Evolutionary conservation across 2,329 filamentous ascomycete genomes (phyloP), one percentile per base, ranked within the genome.

Genomic region (Ophiostoma novo-ulmi): DNA sequence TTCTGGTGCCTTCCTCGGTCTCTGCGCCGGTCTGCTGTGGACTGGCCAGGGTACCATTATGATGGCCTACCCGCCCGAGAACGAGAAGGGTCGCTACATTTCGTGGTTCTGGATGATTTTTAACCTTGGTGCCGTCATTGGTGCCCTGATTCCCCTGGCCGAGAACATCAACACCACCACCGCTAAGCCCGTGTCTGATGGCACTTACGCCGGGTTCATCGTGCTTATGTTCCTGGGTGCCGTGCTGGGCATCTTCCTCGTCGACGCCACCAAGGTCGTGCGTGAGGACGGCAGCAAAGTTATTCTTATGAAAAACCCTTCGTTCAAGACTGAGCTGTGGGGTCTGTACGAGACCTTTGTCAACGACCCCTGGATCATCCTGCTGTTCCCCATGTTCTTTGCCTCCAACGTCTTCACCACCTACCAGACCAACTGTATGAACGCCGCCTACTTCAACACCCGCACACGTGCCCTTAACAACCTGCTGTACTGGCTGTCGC

Each of bases 91-190:
- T 64, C 89, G 89, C 72, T 97, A 93, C 79, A 97, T 97, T 78
- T 91, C 91, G 72, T 89, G 88, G 82, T 97, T 97, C 81, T 97
- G 94, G 94, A 89, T 93, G 79, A 96, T 97, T 77, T 97, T 97
- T 85, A 97, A 97, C 80, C 80, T 94, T 72, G 94, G 94, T 75
- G 93, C 89, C 76, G 93, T 97, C 73, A 92, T 97, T 79, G 94
- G 94, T 73, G 88, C 89, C 76, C 80, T 89, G 76, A 91, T 93
- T 73, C 89, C 90, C n/a, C 85, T 93, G 5, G 90, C 85, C 73
- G 85, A 91, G 79, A 92, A 91, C 80, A 73, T 75, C 69, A 68
- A 75, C 71, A 70, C 72, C 39, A 74, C 71, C 5, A 92, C 92
- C 65, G 69, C 71, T 65, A 67, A 68, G 68, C 31, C 73, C 35